These are phyloP conservation scores for Talaromyces proteolyticus DNA, from an alignment of 495 filamentous ascomycete species.

Conservation along the genomic window DNA sequence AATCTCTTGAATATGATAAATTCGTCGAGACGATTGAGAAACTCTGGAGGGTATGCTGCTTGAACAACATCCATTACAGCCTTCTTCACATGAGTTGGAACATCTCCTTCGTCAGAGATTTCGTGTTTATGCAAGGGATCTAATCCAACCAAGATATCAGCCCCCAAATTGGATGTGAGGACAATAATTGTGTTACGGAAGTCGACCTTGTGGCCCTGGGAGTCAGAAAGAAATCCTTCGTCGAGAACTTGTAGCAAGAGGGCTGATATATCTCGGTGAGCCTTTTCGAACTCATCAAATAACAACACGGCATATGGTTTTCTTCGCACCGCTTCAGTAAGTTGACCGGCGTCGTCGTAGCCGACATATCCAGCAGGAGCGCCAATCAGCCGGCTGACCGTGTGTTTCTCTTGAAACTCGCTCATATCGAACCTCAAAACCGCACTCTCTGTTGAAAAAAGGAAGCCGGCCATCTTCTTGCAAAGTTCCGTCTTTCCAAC, in stretches of 20 bases:
- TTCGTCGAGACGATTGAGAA: conserved; percentile 93
- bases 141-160: conserved; percentile 40
- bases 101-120: conserved; percentile 53
- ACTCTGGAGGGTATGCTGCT: conserved; percentile 77
- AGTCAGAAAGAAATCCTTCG: conserved; percentile 92
- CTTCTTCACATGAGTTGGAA: conserved; percentile 62
- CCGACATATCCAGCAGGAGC: conserved; percentile 91
- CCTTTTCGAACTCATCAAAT: conserved; percentile 98
- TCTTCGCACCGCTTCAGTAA: conserved; percentile 90
- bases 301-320: conserved; percentile 95
- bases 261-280: conserved; percentile 89
- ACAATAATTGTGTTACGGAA: conserved; percentile 96
- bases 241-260: conserved; percentile 94
- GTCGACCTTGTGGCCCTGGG: conserved; percentile 93
- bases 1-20: conserved; percentile 94
- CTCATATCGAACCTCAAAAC: conserved; percentile 96
- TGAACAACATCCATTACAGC: conserved; percentile 89
- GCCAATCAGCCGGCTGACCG: conserved; percentile 86
- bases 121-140: conserved; percentile 37
- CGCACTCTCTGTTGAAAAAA: conserved; percentile 86
- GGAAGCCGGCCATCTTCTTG: conserved; percentile 89
- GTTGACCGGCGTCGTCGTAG: conserved; percentile 94
- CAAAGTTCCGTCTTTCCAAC: conserved; percentile 97
- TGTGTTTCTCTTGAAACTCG: conserved; percentile 97
- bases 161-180: conserved; percentile 83